Conservation (phyloP, 2,329 filamentous ascomycete genomes). For the Aspergillus brasiliensis region DNA sequence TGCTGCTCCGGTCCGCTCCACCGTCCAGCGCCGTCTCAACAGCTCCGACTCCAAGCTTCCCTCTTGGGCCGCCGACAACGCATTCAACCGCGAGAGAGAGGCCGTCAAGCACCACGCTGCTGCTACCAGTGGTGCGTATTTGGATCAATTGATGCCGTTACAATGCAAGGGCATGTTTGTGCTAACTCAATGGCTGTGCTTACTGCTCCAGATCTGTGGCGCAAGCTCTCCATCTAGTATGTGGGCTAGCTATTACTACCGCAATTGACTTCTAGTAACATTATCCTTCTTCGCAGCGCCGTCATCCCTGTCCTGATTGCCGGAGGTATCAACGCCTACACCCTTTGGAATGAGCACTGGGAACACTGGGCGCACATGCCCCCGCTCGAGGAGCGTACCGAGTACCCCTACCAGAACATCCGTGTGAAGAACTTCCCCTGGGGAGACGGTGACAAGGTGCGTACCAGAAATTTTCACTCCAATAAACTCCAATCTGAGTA, state of each 20-base stretch:
- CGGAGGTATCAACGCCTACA: constrained; percentile 78
- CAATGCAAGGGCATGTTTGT: neutral
- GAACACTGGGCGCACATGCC: constrained; percentile 87
- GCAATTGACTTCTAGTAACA: constrained; percentile 17
- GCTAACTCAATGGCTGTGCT: constrained; percentile 29
- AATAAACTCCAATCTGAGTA: neutral
- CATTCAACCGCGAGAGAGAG: constrained; percentile 88
- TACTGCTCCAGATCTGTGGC: constrained; percentile 74
- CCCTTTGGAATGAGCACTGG: constrained; percentile 95
- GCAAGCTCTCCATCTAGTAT: constrained; percentile 95
- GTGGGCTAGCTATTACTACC: constrained; percentile 39
- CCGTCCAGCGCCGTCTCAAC: constrained; percentile 71
- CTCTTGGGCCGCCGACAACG: constrained; percentile 71
- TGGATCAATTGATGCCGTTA: constrained; percentile 12
- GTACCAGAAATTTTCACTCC: constrained; percentile 23
- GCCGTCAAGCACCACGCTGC: constrained; percentile 89
- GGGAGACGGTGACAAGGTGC: constrained; percentile 93
- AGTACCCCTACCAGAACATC: constrained; percentile 98
- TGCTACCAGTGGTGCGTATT: constrained; percentile 73
- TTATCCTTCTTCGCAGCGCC: constrained; percentile 57
- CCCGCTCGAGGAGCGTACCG: constrained; percentile 83
- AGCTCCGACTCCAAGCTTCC: constrained; percentile 61
- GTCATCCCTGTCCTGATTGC: constrained; percentile 73
- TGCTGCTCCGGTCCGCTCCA: constrained; percentile 55
- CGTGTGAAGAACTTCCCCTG: constrained; percentile 93